phyloP scores from a whole-genome alignment of 1,139 yeast species.

The Debaryomyces fabryi region DNA sequence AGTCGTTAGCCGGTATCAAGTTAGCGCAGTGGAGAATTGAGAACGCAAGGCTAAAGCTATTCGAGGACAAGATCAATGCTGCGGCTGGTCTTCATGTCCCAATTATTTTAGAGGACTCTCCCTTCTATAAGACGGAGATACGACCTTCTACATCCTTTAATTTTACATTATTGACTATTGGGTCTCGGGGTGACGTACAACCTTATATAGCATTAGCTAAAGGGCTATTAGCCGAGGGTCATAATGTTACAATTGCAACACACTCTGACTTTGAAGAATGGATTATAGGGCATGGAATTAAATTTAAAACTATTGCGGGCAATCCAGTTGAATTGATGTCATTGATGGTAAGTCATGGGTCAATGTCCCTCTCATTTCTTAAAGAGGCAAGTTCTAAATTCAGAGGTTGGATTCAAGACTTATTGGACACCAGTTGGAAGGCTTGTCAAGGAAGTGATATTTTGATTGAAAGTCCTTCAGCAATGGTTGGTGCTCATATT shows the following conservation, averaged over 20 bases:
- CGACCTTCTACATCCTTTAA: constrained; percentile 56
- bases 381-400: constrained; percentile 82
- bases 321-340: constrained; percentile 92
- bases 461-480: constrained; percentile 89
- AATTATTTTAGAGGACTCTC: constrained; percentile 65
- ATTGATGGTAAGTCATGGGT: constrained; percentile 88
- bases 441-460: constrained; percentile 87
- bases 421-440: constrained; percentile 72
- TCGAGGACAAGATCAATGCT: constrained; percentile 61
- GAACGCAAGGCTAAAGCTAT: constrained; percentile 58
- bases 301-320: constrained; percentile 80
- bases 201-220: constrained; percentile 91
- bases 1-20: background rate
- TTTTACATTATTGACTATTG: constrained; percentile 81
- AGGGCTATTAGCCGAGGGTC: constrained; percentile 80
- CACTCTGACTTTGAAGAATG: constrained; percentile 80
- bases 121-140: constrained; percentile 54
- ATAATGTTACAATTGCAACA: constrained; percentile 79
- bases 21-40: constrained; percentile 32
- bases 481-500: constrained; percentile 93
- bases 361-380: constrained; percentile 79
- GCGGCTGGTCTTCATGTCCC: constrained; percentile 70
- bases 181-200: constrained; percentile 95
- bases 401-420: constrained; percentile 76
- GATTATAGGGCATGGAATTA: constrained; percentile 67